Percentiles rank a stretch among this genome's conserved stretches.
These are phyloP conservation scores for Xylariomycetidae sp. DNA, from an alignment of 2,329 filamentous ascomycete species.

Conservation along the genomic window DNA sequence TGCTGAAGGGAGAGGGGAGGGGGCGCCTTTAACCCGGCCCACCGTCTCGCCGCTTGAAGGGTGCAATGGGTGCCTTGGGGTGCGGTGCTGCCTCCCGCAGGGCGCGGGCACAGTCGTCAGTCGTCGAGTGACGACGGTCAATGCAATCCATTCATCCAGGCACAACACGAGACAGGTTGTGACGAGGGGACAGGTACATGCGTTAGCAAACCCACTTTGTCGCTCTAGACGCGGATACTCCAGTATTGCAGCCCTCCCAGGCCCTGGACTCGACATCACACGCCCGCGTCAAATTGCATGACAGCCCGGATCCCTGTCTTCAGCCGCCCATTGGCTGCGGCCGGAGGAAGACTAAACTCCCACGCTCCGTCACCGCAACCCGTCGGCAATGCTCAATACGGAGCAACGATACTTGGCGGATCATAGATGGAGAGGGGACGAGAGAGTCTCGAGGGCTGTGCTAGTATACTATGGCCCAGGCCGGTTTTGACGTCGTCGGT, in stretches of 20 bases:
- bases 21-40: no score
- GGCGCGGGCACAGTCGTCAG: neutral
- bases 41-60: no score
- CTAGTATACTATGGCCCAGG: no score
- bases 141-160: constrained; percentile 1
- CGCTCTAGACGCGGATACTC: constrained; percentile 28
- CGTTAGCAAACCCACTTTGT: constrained; percentile 19
- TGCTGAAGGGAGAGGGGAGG: no score
- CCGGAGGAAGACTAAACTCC: constrained; percentile 19
- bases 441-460: no score
- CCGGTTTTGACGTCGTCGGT: constrained; percentile 13
- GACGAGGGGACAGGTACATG: constrained; percentile 24
- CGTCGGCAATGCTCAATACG: constrained; percentile 20
- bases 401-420: no score
- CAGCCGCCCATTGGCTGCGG: constrained; percentile 24
- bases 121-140: constrained; percentile 2
- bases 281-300: constrained; percentile 30
- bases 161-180: constrained; percentile 22
- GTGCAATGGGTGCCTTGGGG: no score
- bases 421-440: no score
- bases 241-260: constrained; percentile 7
- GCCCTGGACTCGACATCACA: constrained; percentile 23
- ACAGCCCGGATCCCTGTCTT: constrained; percentile 23
- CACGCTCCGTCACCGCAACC: constrained; percentile 18
- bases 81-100: neutral